Evolutionary conservation across 2,329 filamentous ascomycete species (phyloP).

Genomic region (Ascocoryne sarcoides): DNA sequence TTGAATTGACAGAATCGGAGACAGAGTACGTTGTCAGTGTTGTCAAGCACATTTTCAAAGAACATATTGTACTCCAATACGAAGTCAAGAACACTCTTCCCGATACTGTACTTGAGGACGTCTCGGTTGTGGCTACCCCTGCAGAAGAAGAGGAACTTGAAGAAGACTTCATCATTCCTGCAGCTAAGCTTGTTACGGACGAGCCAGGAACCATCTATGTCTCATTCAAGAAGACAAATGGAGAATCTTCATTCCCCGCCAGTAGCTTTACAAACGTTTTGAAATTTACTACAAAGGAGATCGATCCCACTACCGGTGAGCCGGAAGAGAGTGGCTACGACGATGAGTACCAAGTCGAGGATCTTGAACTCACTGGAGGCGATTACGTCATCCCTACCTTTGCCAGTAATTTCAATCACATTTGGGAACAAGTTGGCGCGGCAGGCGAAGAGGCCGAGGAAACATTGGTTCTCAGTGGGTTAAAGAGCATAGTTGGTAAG

Average conservation of each 20-base stretch:
- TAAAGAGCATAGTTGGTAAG: constrained; percentile 86
- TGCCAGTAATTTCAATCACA: constrained; percentile 87
- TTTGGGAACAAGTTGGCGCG: constrained; percentile 92
- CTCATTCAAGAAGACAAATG: constrained; percentile 76
- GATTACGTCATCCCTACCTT: constrained; percentile 94
- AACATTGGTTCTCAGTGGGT: constrained; percentile 76
- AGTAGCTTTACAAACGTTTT: constrained; percentile 84
- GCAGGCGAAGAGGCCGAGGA: constrained; percentile 83
- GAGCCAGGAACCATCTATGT: constrained; percentile 92
- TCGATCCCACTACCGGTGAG: constrained; percentile 88
- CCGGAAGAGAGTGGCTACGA: constrained; percentile 90
- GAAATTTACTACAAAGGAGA: constrained; percentile 97
- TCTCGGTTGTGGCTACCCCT: constrained; percentile 73
- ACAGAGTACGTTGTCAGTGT: constrained; percentile 93
- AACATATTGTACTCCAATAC: constrained; percentile 91
- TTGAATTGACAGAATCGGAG: constrained; percentile 92
- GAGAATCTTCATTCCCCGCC: constrained; percentile 67
- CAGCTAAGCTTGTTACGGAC: constrained; percentile 71
- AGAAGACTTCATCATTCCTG: constrained; percentile 90
- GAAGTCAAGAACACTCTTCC: constrained; percentile 96
- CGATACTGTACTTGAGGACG: constrained; percentile 82
- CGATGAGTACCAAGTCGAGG: constrained; percentile 94
- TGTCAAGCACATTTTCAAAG: constrained; percentile 96
- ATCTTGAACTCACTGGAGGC: constrained; percentile 81
- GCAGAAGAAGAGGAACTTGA: constrained; percentile 74